Percentiles rank a stretch among this genome's conserved stretches.
Conservation (phyloP, 306 rosid genomes). For the Benincasa hispida region DNA sequence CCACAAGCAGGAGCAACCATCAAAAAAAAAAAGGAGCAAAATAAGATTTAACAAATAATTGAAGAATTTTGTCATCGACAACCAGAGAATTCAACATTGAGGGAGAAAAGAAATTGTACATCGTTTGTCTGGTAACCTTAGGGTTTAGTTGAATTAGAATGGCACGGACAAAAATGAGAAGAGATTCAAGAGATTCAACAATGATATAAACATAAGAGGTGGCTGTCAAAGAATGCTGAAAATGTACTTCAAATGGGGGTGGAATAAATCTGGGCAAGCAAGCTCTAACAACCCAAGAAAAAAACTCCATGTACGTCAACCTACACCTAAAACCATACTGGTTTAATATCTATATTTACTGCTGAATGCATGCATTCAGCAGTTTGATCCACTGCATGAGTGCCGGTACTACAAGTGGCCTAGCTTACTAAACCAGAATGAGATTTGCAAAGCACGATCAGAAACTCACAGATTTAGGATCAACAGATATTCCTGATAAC, state of each 20-base stretch:
- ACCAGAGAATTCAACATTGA: neutral
- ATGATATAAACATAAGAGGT: neutral
- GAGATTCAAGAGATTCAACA: neutral
- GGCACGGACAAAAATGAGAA: neutral
- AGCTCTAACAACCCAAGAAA: neutral
- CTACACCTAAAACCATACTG: neutral
- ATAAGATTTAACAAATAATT: no score
- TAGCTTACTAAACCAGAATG: neutral
- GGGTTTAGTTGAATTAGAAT: neutral
- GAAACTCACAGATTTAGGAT: conserved; percentile 79
- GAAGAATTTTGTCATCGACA: no score
- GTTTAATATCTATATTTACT: neutral
- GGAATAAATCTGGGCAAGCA: neutral
- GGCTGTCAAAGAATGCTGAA: neutral
- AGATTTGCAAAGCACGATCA: neutral
- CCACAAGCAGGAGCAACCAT: no score
- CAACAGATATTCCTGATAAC: conserved; percentile 62
- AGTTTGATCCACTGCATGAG: neutral
- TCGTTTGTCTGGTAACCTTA: neutral
- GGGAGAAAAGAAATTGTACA: neutral
- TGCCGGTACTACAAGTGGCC: neutral
- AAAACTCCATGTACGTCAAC: neutral
- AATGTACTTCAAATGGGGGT: neutral
- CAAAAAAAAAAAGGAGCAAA: no score
- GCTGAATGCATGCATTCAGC: neutral